A percentile compares a stretch with the other conserved stretches of the same genome.
Conservation (phyloP, 1,139 yeast genomes). For the Geotrichum bryndzae region DNA sequence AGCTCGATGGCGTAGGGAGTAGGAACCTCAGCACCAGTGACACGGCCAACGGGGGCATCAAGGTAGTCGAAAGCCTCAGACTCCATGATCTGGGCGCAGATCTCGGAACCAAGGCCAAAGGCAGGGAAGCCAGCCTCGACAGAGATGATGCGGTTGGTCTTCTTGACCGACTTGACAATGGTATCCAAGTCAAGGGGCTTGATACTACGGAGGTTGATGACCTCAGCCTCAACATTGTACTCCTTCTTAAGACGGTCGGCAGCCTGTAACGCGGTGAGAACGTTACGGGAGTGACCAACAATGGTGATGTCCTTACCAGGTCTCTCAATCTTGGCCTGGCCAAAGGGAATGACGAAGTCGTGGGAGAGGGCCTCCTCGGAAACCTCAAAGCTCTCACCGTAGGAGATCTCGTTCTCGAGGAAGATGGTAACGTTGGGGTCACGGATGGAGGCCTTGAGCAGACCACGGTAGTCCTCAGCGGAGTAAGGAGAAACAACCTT, state of each 20-base stretch:
- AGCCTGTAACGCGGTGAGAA: slow-evolving; percentile 77
- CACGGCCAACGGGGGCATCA: slow-evolving; percentile 98
- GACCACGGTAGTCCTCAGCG: slow-evolving; percentile 94
- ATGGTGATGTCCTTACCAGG: slow-evolving; percentile 88
- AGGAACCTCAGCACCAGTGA: slow-evolving; percentile 99
- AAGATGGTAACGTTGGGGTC: slow-evolving; percentile 98
- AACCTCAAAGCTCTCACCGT: slow-evolving; percentile 87
- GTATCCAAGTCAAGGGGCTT: slow-evolving; percentile 92
- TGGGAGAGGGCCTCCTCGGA: slow-evolving; percentile 83
- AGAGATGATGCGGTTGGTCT: slow-evolving; percentile 93
- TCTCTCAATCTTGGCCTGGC: slow-evolving; percentile 91
- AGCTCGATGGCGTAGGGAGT: slow-evolving; percentile 96
- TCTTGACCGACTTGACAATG: slow-evolving; percentile 81
- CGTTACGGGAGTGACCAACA: slow-evolving; percentile 89
- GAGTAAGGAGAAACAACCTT: slow-evolving; percentile 94
- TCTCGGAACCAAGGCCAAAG: slow-evolving; percentile 97
- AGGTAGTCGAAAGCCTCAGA: slow-evolving; percentile 96
- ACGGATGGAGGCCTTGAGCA: slow-evolving; percentile 91
- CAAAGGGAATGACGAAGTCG: slow-evolving; percentile 88
- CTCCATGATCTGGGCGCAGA: slow-evolving; percentile 97
- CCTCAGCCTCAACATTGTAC: slow-evolving; percentile 87
- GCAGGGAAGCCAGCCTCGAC: slow-evolving; percentile 98
- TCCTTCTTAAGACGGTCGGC: slow-evolving; percentile 81
- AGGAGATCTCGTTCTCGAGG: slow-evolving; percentile 90
- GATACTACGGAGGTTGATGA: slow-evolving; percentile 90